These are phyloP conservation scores for Phycomyces blakesleeanus DNA, from an alignment of 192 early-diverging fungal genomes.

Conservation along the genomic window DNA sequence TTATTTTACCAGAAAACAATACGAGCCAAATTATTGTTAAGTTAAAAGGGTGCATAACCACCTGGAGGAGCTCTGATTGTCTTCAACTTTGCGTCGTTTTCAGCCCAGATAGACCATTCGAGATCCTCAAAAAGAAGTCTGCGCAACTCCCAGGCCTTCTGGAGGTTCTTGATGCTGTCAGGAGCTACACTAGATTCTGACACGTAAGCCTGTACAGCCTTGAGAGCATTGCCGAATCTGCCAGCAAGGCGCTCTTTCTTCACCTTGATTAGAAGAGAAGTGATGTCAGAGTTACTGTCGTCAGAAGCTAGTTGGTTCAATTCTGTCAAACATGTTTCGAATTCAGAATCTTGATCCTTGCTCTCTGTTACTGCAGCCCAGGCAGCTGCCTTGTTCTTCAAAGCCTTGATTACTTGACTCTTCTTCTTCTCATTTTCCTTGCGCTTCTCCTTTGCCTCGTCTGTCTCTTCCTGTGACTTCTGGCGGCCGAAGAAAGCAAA, in stretches of 20 bases:
- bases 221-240: conserved; percentile 65
- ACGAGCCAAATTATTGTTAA: neutral
- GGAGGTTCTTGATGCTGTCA: conserved; percentile 52
- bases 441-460: conserved; percentile 51
- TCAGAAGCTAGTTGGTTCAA: conserved; percentile 59
- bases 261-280: conserved; percentile 53
- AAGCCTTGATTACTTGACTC: conserved; percentile 58
- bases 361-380: conserved; percentile 41
- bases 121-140: conserved; percentile 57
- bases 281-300: conserved; percentile 50
- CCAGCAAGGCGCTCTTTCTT: conserved; percentile 52
- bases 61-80: conserved; percentile 46
- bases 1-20: conserved; percentile 3
- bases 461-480: conserved; percentile 42
- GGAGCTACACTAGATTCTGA: conserved; percentile 46
- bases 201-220: conserved; percentile 70
- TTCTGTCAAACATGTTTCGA: conserved; percentile 56
- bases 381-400: conserved; percentile 54
- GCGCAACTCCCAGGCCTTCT: conserved; percentile 48
- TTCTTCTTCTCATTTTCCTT: conserved; percentile 77
- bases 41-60: conserved; percentile 46
- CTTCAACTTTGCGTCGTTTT: conserved; percentile 58
- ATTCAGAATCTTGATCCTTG: conserved; percentile 31
- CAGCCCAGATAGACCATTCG: conserved; percentile 68
- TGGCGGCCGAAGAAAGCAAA: conserved; percentile 63